Percentiles rank a stretch among this genome's conserved stretches.
Evolutionary conservation across 2,329 filamentous ascomycete species (phyloP).

Genomic region (Cyphellophora europaea): DNA sequence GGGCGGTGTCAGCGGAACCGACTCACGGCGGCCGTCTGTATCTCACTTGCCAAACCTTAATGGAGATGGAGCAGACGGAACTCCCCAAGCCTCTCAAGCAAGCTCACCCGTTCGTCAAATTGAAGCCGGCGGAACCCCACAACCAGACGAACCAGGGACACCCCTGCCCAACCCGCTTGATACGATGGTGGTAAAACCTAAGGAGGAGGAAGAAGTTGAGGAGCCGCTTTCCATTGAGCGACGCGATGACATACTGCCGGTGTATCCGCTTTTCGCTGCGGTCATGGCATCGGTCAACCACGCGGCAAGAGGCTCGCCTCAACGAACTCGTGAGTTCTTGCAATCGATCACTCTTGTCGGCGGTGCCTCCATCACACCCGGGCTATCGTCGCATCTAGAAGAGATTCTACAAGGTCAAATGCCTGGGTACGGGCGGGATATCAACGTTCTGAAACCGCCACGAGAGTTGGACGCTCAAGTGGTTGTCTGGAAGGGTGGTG

Average conservation of each 20-base stretch:
- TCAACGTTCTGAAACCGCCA: slow-evolving; percentile 61
- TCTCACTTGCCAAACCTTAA: slow-evolving; percentile 52
- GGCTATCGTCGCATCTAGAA: slow-evolving; percentile 75
- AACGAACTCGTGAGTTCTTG: slow-evolving; percentile 82
- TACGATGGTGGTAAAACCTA: slow-evolving; percentile 11
- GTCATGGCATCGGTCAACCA: slow-evolving; percentile 85
- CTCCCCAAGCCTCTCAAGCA: slow-evolving; percentile 75
- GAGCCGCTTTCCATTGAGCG: slow-evolving; percentile 43
- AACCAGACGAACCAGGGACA: slow-evolving; percentile 6
- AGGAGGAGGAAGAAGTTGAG: slow-evolving; percentile 16
- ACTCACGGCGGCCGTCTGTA: slow-evolving; percentile 55
- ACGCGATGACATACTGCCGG: slow-evolving; percentile 70
- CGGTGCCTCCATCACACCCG: slow-evolving; percentile 70
- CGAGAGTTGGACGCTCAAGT: slow-evolving; percentile 94
- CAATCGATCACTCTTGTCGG: slow-evolving; percentile 86
- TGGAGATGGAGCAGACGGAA: slow-evolving; percentile 48
- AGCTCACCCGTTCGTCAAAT: slow-evolving; percentile 75
- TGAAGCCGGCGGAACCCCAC: slow-evolving; percentile 21
- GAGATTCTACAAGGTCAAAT: slow-evolving; percentile 62
- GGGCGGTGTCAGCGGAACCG: slow-evolving; percentile 45
- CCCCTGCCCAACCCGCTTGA: slow-evolving; percentile 6
- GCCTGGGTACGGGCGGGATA: slow-evolving; percentile 55
- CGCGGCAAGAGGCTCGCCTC: slow-evolving; percentile 79
- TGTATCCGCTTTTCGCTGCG: slow-evolving; percentile 76
- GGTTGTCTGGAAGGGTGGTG: slow-evolving; percentile 96